These are phyloP conservation scores for Fomitopsis palustris DNA, from an alignment of 1,284 basidiomycete species.

Conservation along the genomic window DNA sequence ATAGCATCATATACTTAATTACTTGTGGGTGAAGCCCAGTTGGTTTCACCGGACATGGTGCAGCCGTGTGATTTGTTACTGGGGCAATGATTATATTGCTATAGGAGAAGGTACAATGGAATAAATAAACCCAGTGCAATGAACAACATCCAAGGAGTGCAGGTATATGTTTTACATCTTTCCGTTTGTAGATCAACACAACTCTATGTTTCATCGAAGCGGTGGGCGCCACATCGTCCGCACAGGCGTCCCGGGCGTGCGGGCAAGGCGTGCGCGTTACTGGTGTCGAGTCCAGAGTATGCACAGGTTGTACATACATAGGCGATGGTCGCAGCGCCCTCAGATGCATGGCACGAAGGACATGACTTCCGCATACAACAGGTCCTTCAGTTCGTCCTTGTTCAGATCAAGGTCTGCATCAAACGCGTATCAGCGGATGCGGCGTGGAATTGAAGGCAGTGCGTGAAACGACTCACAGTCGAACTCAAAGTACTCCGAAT, in stretches of 20 bases:
- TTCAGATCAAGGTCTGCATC: slow-evolving; percentile 72
- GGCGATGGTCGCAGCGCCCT: neutral
- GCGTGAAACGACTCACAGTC: slow-evolving; percentile 48
- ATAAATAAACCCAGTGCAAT: slow-evolving; percentile 1
- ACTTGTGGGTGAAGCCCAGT: neutral
- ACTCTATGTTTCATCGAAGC: neutral
- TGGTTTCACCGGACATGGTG: too few species aligned
- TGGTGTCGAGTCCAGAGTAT: too few species aligned
- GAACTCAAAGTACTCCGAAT: slow-evolving; percentile 85
- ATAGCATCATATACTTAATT: neutral
- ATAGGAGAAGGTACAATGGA: neutral
- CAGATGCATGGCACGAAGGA: slow-evolving; percentile 23
- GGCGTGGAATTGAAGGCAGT: neutral
- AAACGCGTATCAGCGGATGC: neutral
- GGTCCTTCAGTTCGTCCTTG: slow-evolving; percentile 67
- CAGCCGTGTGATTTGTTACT: neutral
- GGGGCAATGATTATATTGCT: slow-evolving; percentile 1
- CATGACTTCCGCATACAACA: slow-evolving; percentile 31
- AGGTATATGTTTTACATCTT: slow-evolving; percentile 1
- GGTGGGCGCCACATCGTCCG: too few species aligned
- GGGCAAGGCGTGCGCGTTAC: too few species aligned
- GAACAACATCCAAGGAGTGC: neutral
- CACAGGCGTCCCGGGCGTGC: too few species aligned
- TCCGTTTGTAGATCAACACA: neutral
- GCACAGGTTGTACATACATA: neutral